Evolutionary conservation across 306 rosid genomes (phyloP), one percentile per base, ranked within the genome.

Genomic region (Astragalus glycyphyllos): DNA sequence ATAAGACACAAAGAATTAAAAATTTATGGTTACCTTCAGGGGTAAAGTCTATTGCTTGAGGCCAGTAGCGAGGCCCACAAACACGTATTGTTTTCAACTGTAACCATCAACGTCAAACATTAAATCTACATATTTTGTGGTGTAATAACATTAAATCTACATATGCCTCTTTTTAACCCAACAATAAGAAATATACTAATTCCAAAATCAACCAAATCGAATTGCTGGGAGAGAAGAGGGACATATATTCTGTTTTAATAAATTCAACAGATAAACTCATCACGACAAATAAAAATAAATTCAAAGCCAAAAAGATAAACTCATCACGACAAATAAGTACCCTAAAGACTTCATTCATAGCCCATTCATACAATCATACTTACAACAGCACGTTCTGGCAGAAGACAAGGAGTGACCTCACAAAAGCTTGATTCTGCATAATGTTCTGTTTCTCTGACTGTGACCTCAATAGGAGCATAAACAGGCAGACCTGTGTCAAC

Each of bases 31-130:
- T 72, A 90, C 98, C 98, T 85, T 88, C 96, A 37, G 97, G 92
- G 50, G 34, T 23, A 65, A 90, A 91, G 58, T 90, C 97, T 72
- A 93, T 81, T 34, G 84, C 87, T 80, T 88, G 98, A 61, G 92
- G 84, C 98, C 98, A 93, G 77, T 90, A 93, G 71, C 96, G 97
- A 75, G 97, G 98, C 63, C 98, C 96, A 41, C 97, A 90, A 65
- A 93, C 86, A 50, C 88, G 89, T 74, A 93, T 82, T 53, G 77
- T 83, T 85, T 93, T 90, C 86, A 93, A 77, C 98, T 93, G 90
- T 55, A 79, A 69, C 47, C 67, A 83, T 29, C 70, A 84, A 55
- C 64, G 54, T 29, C 54, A 77, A 67, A 77, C 23, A 53, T 74
- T 58, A 65, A 77, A 48, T 8, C 17, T 7, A 64, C 32, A 78